Percentiles rank a stretch among this genome's conserved stretches.
These are phyloP conservation scores for Boletus barrowsii DNA, from an alignment of 768 basidiomycete species.

Conservation along the genomic window DNA sequence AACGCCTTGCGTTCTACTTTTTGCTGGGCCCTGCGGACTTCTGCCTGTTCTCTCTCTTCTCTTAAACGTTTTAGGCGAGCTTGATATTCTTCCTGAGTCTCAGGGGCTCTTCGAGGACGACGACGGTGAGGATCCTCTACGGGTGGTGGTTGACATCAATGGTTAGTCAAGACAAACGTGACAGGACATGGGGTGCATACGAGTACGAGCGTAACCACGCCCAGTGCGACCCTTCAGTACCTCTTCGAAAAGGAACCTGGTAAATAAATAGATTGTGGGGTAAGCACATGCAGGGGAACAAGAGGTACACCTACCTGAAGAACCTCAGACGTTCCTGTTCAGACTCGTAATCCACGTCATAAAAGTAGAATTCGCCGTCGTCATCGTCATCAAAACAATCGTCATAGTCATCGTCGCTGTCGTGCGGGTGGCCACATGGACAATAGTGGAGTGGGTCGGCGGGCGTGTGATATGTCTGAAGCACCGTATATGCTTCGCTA, in stretches of 20 bases:
- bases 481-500: slow-evolving; percentile 62
- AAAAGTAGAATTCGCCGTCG: slow-evolving; percentile 29
- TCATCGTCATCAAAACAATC: slow-evolving; percentile 30
- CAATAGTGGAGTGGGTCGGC: slow-evolving; percentile 21
- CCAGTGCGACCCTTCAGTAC: slow-evolving; percentile 38
- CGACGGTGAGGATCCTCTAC: slow-evolving; percentile 21
- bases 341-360: slow-evolving; percentile 31
- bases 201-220: slow-evolving; percentile 22
- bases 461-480: slow-evolving; percentile 50
- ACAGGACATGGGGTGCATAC: slow-evolving; percentile 26
- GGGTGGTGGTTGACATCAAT: slow-evolving; percentile 2
- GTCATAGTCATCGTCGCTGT: slow-evolving; percentile 40
- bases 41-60: slow-evolving; percentile 55
- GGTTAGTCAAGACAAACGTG: slow-evolving; percentile 8
- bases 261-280: background rate
- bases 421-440: slow-evolving; percentile 22
- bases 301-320: slow-evolving; percentile 39
- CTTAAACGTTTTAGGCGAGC: slow-evolving; percentile 47
- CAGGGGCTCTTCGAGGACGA: slow-evolving; percentile 26
- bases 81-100: slow-evolving; percentile 51
- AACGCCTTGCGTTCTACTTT: slow-evolving; percentile 46
- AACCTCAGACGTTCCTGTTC: slow-evolving; percentile 36
- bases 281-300: slow-evolving; percentile 2
- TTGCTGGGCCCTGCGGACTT: slow-evolving; percentile 45
- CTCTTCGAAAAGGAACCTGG: slow-evolving; percentile 50